Conservation (phyloP, 208 protist species). For the Trypanosoma boissoni region DNA sequence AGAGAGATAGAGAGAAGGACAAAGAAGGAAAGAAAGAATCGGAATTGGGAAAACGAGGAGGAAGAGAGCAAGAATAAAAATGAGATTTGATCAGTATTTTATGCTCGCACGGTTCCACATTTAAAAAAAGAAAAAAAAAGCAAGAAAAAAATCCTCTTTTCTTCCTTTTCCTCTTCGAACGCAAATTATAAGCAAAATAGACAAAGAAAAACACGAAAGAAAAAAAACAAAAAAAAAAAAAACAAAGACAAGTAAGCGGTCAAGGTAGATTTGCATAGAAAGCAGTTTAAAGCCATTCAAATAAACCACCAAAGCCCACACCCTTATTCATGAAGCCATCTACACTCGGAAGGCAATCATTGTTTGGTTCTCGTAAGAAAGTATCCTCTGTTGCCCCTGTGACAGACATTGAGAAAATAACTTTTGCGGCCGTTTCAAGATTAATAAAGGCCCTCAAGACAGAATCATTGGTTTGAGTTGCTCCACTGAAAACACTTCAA, state of each 20-base stretch:
- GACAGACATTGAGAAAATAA: no score
- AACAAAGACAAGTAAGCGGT: conserved; percentile 11
- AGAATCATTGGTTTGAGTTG: no score
- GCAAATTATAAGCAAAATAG: neutral
- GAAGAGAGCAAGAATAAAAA: conserved; percentile 1
- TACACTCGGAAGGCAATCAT: no score
- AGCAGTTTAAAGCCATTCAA: conserved; percentile 2
- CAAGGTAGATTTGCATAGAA: neutral
- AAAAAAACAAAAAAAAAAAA: conserved; percentile 16
- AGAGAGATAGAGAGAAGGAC: conserved; percentile 2
- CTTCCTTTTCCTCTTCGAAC: conserved; percentile 4
- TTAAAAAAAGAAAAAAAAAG: conserved; percentile 14
- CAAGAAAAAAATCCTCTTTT: conserved; percentile 16
- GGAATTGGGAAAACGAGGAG: neutral
- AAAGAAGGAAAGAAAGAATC: conserved; percentile 17
- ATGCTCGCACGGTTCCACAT: no score
- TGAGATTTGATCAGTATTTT: neutral
- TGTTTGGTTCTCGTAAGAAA: no score
- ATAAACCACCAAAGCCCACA: conserved; percentile 8
- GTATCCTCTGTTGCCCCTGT: no score
- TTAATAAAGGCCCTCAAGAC: no score
- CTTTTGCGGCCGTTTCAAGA: no score
- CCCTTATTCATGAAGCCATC: no score
- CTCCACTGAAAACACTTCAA: no score
- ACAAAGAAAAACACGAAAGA: conserved; percentile 1